Percentiles rank a stretch among this genome's conserved stretches.
phyloP scores from a whole-genome alignment of 2,329 filamentous ascomycete species.

The Aureobasidium namibiae region DNA sequence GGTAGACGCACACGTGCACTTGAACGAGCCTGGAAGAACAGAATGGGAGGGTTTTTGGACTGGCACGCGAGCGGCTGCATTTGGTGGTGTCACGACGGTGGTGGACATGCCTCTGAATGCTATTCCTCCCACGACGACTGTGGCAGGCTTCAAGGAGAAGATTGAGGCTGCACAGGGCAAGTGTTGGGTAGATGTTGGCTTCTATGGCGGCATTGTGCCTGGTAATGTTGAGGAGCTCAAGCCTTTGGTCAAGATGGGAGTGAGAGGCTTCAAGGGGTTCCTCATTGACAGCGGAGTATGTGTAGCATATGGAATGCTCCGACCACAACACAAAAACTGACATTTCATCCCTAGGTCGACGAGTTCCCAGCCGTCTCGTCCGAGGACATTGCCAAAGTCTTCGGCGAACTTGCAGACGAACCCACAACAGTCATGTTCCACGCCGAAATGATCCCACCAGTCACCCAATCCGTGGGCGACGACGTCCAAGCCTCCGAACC shows the following conservation, averaged over 20 bases:
- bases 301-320: slow-evolving; percentile 26
- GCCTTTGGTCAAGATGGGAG: slow-evolving; percentile 73
- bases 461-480: slow-evolving; percentile 70
- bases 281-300: slow-evolving; percentile 93
- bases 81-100: slow-evolving; percentile 92
- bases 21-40: slow-evolving; percentile 92
- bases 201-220: slow-evolving; percentile 90
- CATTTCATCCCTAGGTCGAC: slow-evolving; percentile 55
- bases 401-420: slow-evolving; percentile 69
- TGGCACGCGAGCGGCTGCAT: slow-evolving; percentile 85
- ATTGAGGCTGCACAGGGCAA: slow-evolving; percentile 73
- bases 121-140: slow-evolving; percentile 89
- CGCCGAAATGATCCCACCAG: slow-evolving; percentile 93
- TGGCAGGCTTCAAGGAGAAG: slow-evolving; percentile 76
- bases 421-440: slow-evolving; percentile 98
- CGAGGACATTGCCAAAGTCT: slow-evolving; percentile 68
- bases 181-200: slow-evolving; percentile 98
- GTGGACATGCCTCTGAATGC: slow-evolving; percentile 97
- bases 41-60: slow-evolving; percentile 99
- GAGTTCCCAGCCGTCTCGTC: slow-evolving; percentile 91
- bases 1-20: slow-evolving; percentile 93
- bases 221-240: slow-evolving; percentile 76
- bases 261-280: slow-evolving; percentile 95
- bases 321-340: slow-evolving; percentile 17
- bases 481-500: slow-evolving; percentile 59